phyloP scores from a whole-genome alignment of 805 yeast species.

The Nakazawaea molendinolei region DNA sequence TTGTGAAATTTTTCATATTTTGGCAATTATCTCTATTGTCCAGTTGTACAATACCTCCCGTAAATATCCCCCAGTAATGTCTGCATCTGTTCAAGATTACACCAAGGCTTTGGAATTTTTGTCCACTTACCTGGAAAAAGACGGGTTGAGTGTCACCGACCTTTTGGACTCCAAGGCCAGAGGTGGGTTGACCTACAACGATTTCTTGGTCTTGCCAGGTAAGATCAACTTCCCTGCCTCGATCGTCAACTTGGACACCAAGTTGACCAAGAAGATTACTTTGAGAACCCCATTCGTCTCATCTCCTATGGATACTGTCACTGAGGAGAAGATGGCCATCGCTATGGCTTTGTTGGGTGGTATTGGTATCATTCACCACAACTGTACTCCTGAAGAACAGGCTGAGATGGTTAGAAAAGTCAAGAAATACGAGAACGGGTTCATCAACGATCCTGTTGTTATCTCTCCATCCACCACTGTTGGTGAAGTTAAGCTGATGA shows the following conservation, averaged over 20 bases:
- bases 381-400: constrained; percentile 94
- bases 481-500: constrained; percentile 70
- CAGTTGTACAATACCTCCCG: neutral
- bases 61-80: neutral
- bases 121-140: constrained; percentile 58
- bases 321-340: constrained; percentile 96
- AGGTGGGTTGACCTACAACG: constrained; percentile 98
- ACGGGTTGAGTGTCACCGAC: constrained; percentile 78
- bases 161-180: constrained; percentile 85
- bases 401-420: constrained; percentile 98
- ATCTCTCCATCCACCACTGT: constrained; percentile 72
- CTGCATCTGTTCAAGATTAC: constrained; percentile 26
- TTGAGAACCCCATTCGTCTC: constrained; percentile 93
- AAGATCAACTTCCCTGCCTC: constrained; percentile 84
- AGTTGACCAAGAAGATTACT: constrained; percentile 84
- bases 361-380: constrained; percentile 97
- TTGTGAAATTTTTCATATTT: no score
- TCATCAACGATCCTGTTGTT: constrained; percentile 90
- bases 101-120: constrained; percentile 65
- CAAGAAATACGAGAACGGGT: constrained; percentile 95
- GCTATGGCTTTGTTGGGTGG: constrained; percentile 98
- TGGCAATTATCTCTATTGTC: no score
- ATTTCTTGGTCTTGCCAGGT: constrained; percentile 92
- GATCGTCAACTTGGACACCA: constrained; percentile 71
- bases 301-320: constrained; percentile 99